Evolutionary conservation across 2,329 filamentous ascomycete genomes (phyloP).

Genomic region (Blastomyces silverae): DNA sequence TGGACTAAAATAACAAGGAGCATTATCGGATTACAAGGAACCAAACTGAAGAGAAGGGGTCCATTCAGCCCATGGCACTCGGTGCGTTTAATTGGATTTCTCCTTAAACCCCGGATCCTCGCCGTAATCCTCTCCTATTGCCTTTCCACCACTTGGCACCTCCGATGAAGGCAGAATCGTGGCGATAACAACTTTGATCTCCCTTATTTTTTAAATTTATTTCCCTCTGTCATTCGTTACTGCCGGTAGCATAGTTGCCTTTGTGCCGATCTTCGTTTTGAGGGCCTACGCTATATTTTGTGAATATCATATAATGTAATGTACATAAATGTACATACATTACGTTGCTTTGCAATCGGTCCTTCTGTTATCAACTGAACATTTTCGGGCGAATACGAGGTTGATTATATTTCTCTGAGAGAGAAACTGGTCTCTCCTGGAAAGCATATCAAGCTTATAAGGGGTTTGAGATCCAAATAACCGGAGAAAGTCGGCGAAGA

Average conservation of each 20-base stretch:
- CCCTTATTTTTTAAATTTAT: not conserved
- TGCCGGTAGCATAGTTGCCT: not conserved
- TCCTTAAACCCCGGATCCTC: constrained; percentile 1
- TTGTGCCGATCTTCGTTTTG: not conserved
- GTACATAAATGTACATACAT: not conserved
- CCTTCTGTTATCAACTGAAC: not conserved
- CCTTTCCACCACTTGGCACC: not conserved
- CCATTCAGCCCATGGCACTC: not conserved
- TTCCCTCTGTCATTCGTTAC: not conserved
- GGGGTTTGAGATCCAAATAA: not conserved
- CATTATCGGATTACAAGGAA: not conserved
- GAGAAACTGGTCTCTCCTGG: not conserved
- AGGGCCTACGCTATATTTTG: not conserved
- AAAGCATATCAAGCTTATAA: not conserved
- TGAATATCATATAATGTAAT: not conserved
- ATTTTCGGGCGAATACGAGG: not conserved
- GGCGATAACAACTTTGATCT: no score
- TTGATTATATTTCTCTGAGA: not conserved
- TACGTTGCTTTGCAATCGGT: not conserved
- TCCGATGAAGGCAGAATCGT: not conserved
- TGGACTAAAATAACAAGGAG: not conserved
- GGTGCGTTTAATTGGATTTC: not conserved
- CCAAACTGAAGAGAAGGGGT: not conserved
- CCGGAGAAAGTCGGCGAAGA: not conserved
- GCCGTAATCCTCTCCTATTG: not conserved